Evolutionary conservation across 805 yeast species (phyloP), one percentile per base, ranked within the genome.

Genomic region (Starmerella bombicola): DNA sequence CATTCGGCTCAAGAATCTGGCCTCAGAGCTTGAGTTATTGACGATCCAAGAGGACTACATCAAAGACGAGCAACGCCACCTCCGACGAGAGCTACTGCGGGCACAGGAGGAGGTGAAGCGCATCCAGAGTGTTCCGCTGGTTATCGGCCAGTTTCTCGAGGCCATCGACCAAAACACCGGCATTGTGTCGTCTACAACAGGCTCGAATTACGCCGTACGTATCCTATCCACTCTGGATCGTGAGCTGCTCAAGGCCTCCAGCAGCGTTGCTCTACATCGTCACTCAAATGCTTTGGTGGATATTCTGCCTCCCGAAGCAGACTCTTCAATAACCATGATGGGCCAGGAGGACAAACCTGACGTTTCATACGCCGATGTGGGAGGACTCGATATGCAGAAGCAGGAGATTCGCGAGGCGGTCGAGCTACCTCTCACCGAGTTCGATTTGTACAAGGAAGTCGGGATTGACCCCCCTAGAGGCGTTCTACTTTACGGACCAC

Each of bases 391-490:
- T 62, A 85, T 91, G 94, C 99, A 91, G 64, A 93, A 91, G 56
- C 98, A 93, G 64, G 99, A 91, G 66, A 91, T 91, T 49, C 76
- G 96, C 57, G 99, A 91, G 65, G 98, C 98, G 2, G 97, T 91
- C 13, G 98, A 91, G 63, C 70, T 91, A 53, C 98, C 98, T 10
- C 71, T 91, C 55, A 80, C 94, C 13, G 97, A 91, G 60, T 93
- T 91, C 29, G 98, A 93, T 55, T 69, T 93, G 50, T 91, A 91
- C 65, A 80, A 83, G 57, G 97, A 91, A 64, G 91, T 91, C 57
- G 99, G 99, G 65, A 86, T 91, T 50, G 97, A 91, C 56, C 98
- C 98, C 16, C 99, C 99, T 48, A 77, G 97, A 52, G 99, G 99
- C 55, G 98, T 91, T 23, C 65, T 91, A 52, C 68, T 91, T 46